Evolutionary conservation across 352 stramenopile species (phyloP).

Genomic region (Phytopythium litorale): DNA sequence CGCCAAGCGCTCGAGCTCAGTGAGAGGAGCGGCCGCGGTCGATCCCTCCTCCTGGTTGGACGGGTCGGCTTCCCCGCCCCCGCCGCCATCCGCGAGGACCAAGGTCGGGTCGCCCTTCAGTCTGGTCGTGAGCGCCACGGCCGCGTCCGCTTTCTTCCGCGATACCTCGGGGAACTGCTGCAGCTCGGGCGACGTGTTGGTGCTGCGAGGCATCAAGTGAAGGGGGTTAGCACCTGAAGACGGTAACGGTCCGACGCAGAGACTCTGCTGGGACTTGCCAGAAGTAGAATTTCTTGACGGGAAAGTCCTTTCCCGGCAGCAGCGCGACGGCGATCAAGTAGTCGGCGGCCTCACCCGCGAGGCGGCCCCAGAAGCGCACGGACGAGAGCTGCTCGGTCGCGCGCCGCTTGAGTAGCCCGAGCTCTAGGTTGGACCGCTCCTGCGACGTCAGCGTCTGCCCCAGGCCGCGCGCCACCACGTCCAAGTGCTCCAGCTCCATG

Average conservation of each 20-base stretch:
- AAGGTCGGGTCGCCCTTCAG: conserved; percentile 70
- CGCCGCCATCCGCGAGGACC: conserved; percentile 36
- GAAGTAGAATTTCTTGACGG: conserved; percentile 86
- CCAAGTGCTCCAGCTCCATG: conserved; percentile 78
- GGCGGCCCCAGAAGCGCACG: conserved; percentile 71
- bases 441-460: conserved; percentile 66
- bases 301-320: conserved; percentile 55
- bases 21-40: conserved; percentile 26
- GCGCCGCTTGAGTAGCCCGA: conserved; percentile 63
- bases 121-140: conserved; percentile 36
- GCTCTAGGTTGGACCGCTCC: conserved; percentile 74
- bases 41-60: conserved; percentile 8
- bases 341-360: conserved; percentile 57
- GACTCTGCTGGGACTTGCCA: conserved; percentile 17
- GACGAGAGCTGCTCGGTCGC: conserved; percentile 57
- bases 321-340: conserved; percentile 66
- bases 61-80: conserved; percentile 1
- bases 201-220: conserved; percentile 23
- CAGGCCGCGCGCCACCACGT: conserved; percentile 64
- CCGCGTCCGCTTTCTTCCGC: conserved; percentile 50
- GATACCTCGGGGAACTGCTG: conserved; percentile 75
- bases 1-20: conserved; percentile 69
- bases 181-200: conserved; percentile 67
- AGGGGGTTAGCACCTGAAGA: not conserved
- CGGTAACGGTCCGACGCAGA: conserved; percentile 11